These are phyloP conservation scores for Silene coronaria DNA, from an alignment of 179 eudicot species.

Conservation along the genomic window DNA sequence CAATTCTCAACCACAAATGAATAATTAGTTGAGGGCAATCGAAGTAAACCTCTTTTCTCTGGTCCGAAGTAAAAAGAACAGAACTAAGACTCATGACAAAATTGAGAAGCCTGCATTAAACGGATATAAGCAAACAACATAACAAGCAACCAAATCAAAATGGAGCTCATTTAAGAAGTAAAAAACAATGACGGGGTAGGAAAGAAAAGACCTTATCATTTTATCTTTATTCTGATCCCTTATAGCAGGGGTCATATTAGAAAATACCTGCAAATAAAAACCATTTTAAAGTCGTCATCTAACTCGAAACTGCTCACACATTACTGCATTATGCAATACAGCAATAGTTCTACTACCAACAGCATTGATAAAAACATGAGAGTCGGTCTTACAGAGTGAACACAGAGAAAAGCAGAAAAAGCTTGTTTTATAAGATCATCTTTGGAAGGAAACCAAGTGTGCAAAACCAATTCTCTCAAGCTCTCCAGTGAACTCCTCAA, in stretches of 20 bases:
- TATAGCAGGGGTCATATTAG: conserved; percentile 43
- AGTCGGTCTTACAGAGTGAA: conserved; percentile 51
- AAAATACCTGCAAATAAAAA: conserved; percentile 50
- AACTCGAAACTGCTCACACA: conserved; percentile 6
- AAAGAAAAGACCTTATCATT: conserved; percentile 49
- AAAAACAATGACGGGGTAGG: conserved; percentile 3
- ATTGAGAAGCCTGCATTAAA: conserved; percentile 54
- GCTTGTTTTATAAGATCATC: conserved; percentile 53
- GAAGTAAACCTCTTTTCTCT: conserved; percentile 64
- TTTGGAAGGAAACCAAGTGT: conserved; percentile 39
- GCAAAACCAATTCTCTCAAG: conserved; percentile 44
- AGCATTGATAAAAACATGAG: background rate
- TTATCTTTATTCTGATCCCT: conserved; percentile 49
- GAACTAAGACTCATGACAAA: conserved; percentile 45
- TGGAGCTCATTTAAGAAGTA: background rate
- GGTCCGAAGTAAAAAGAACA: conserved; percentile 51
- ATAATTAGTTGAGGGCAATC: background rate
- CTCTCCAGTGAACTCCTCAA: conserved; percentile 41
- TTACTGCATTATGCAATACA: conserved; percentile 4
- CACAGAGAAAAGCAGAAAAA: conserved; percentile 46
- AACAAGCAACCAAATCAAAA: background rate
- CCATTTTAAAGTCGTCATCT: conserved; percentile 4
- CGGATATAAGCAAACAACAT: conserved; percentile 3
- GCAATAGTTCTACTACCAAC: background rate
- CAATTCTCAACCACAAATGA: background rate